Evolutionary conservation across 768 basidiomycete species (phyloP), one percentile per base, ranked within the genome.

Genomic region (Rhodotorula taiwanensis): DNA sequence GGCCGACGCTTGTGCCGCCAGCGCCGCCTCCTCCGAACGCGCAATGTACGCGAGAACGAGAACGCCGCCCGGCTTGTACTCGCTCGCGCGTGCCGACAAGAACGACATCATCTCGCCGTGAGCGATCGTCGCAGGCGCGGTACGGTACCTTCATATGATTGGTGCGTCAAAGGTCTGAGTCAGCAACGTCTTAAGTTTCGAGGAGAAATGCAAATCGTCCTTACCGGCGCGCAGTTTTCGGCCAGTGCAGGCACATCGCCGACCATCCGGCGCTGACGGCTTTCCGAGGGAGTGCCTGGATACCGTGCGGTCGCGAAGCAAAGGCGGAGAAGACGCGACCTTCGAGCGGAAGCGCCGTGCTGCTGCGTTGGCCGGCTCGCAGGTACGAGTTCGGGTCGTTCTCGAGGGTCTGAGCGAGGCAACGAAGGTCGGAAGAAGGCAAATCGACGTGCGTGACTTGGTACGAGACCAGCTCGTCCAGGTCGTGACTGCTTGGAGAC

Each of bases 191-290:
- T 3, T 6, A 27, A n/a, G 9, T 11, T 18, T 23, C 27, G 14
- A 5, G 21, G 23, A 6, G 30, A 44, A 14, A 14, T 42, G 48
- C 3, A 25, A 20, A 33, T 16, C 5, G 48, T 39, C 56, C 67
- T 43, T 59, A 68, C 67, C 64, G 61, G 33, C 62, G 55, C 21
- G 60, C 59, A 23, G 58, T 70, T 25, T 47, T 60, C 5, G 66
- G 63, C 71, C 70, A 71, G 41, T 72, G 72, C 34, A 74, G 59
- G 45, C 66, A 59, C 69, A 72, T 67, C 13, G 71, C 67, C 13
- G 62, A 61, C 55, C 69, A 69, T 7, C 73, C 73, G 43, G 72
- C 63, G 49, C 52, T 57, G n/a, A 72, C 65, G 8, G 60, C 67
- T 23, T 52, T 47, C 45, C 59, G 60, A 15, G 73, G 70, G 14